A percentile compares a stretch with the other conserved stretches of the same genome.
Evolutionary conservation across 176 grass and related monocot genomes (phyloP).

Genomic region (Carex parvula): DNA sequence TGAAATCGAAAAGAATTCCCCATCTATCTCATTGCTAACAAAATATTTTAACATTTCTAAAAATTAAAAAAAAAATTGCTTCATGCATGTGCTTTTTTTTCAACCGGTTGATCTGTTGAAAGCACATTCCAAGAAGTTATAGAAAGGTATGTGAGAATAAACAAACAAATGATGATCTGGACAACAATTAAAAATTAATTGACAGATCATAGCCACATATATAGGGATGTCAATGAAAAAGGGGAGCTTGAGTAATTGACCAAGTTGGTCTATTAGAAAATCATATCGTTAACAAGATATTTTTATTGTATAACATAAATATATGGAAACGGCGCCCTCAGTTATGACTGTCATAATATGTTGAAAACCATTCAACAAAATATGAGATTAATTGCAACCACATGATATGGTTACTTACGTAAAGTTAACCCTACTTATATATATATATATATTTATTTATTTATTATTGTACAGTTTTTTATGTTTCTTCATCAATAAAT

Average conservation of each 20-base stretch:
- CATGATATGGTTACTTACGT: too few relatives aligned
- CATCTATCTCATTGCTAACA: too few relatives aligned
- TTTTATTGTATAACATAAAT: not conserved
- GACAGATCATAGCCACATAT: not conserved
- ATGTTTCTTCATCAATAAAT: too few relatives aligned
- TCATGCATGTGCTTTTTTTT: not conserved
- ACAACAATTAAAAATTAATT: not conserved
- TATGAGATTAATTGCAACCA: too few relatives aligned
- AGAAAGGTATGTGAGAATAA: not conserved
- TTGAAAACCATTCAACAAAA: too few relatives aligned
- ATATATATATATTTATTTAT: too few relatives aligned
- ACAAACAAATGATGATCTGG: not conserved
- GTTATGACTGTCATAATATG: too few relatives aligned
- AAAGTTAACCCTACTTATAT: too few relatives aligned
- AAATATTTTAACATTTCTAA: too few relatives aligned
- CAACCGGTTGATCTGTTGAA: not conserved
- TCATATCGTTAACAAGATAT: not conserved
- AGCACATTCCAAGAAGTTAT: not conserved
- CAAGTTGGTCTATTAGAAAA: not conserved
- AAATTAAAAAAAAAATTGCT: too few relatives aligned
- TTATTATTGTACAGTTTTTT: too few relatives aligned
- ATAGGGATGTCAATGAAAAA: not conserved
- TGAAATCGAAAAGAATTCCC: too few relatives aligned
- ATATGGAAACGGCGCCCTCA: not conserved
- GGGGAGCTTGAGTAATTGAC: not conserved